Evolutionary conservation across 2,329 filamentous ascomycete species (phyloP), one percentile per base, ranked within the genome.

Genomic region (Curvularia verruculosa): DNA sequence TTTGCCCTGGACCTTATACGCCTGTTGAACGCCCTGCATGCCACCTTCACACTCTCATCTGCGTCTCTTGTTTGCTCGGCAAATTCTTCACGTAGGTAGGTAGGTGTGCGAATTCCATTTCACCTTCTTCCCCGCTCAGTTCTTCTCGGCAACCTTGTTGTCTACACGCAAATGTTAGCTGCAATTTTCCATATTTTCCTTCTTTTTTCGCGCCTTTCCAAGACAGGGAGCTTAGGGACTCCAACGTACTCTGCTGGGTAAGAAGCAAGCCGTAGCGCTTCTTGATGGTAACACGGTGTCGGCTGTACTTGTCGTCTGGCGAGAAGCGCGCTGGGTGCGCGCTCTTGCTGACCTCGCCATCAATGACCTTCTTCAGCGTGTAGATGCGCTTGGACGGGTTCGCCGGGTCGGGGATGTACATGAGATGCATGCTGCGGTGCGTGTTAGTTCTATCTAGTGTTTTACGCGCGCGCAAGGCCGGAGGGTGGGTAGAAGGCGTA

Each of bases 221-320:
- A n/a, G n/a, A n/a, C n/a, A n/a, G n/a, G n/a, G n/a, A n/a, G n/a
- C n/a, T n/a, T n/a, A 15, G 15, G 28, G n/a, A n/a, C n/a, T n/a
- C n/a, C n/a, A n/a, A 72, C 66, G 49, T 81, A 78, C 85, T 83
- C 77, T 87, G 89, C 84, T 96, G 91, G 52, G 90, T 95, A 77
- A 96, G 81, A 61, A 98, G 86, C 63, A 97, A 84, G 47, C 89
- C 89, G 75, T 96, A 98, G 74, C 95, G 86, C 83, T 91, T 92
- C 88, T 97, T 96, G 72, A 98, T 84, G 19, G 92, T 96, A 48
- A 98, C 92, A 69, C 95, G 88, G 82, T 98, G 94, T 75, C 86
- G 83, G 73, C 92, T 96, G 85, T 96, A 98, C 84, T 97, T 96
- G 84, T 99, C 95, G 81, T 99, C 95, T 63, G 95, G 95, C 45